A percentile compares a stretch with the other conserved stretches of the same genome.
phyloP scores from a whole-genome alignment of 1,284 basidiomycete genomes.

The Tremellales sp. region DNA sequence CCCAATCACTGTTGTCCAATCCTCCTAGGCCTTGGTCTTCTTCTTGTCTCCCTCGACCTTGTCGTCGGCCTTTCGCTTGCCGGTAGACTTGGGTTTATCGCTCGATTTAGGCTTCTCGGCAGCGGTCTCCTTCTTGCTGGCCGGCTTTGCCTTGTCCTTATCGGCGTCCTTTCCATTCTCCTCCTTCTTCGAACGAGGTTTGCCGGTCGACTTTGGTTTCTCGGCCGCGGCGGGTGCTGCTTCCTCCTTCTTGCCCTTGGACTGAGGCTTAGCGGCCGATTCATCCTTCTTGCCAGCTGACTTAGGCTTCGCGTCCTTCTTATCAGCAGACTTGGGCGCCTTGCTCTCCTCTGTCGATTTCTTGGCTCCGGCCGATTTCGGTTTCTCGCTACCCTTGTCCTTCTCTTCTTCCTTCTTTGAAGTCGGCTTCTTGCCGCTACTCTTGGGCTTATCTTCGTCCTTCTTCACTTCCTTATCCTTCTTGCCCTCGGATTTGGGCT shows the following conservation, averaged over 20 bases:
- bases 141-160: constrained; percentile 1
- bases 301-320: constrained; percentile 1
- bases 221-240: background rate
- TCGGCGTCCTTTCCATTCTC: constrained; percentile 6
- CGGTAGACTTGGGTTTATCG: background rate
- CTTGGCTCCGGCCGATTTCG: background rate
- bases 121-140: background rate
- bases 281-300: background rate
- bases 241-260: background rate
- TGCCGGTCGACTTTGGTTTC: constrained; percentile 8
- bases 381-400: background rate
- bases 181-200: constrained; percentile 5
- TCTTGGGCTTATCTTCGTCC: background rate
- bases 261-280: background rate
- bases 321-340: background rate
- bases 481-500: constrained; percentile 41
- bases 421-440: background rate
- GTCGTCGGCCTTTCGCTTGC: background rate
- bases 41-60: background rate
- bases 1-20: background rate
- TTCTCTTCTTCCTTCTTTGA: constrained; percentile 6
- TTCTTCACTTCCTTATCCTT: constrained; percentile 19
- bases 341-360: background rate
- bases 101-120: constrained; percentile 1
- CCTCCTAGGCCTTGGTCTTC: constrained; percentile 11